These are phyloP conservation scores for Trebouxia sp. DNA, from an alignment of 139 green algal species.

Conservation along the genomic window DNA sequence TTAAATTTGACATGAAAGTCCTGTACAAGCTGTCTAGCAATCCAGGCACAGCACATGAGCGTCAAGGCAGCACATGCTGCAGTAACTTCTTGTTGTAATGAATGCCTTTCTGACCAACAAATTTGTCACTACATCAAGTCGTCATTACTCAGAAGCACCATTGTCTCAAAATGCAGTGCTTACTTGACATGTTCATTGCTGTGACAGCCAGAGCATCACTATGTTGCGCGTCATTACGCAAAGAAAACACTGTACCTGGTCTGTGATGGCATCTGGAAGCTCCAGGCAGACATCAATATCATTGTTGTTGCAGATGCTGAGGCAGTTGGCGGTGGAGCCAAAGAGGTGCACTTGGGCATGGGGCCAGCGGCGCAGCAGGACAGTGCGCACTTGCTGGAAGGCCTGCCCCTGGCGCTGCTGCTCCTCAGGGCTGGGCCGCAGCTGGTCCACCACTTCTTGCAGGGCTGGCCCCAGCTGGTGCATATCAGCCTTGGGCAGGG, in stretches of 20 bases:
- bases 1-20: too few relatives aligned
- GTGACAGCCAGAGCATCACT: neutral
- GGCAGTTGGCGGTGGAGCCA: slow-evolving; percentile 68
- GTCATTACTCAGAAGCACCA: too few relatives aligned
- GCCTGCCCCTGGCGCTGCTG: slow-evolving; percentile 33
- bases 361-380: slow-evolving; percentile 51
- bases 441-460: slow-evolving; percentile 40
- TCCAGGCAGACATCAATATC: slow-evolving; percentile 82
- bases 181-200: neutral
- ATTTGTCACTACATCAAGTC: too few relatives aligned
- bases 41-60: too few relatives aligned
- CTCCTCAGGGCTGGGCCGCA: slow-evolving; percentile 57
- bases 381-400: neutral
- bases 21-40: too few relatives aligned
- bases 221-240: too few relatives aligned
- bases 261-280: slow-evolving; percentile 31
- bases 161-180: too few relatives aligned
- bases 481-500: slow-evolving; percentile 42
- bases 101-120: too few relatives aligned
- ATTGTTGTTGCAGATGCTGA: slow-evolving; percentile 72
- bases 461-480: slow-evolving; percentile 48
- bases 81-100: too few relatives aligned
- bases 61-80: too few relatives aligned
- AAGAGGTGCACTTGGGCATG: slow-evolving; percentile 61
- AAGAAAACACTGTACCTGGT: too few relatives aligned